These are phyloP conservation scores for Polyplosphaeria fusca DNA, from an alignment of 495 filamentous ascomycete genomes.

Conservation along the genomic window DNA sequence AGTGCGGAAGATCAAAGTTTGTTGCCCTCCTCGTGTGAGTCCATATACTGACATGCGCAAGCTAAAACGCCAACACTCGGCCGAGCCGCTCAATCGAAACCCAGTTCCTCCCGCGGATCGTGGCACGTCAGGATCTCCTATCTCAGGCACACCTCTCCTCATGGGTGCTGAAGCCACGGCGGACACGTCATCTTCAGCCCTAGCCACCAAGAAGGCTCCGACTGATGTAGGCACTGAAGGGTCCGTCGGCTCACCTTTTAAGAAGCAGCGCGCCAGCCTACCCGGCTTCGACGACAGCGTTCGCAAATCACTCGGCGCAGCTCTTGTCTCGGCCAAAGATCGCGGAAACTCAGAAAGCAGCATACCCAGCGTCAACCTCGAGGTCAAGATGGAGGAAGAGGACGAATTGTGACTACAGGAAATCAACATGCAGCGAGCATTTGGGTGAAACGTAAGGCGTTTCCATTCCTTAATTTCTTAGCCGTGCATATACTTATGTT, in stretches of 20 bases:
- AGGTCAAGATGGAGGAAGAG: conserved; percentile 32
- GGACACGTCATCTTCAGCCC: too few relatives aligned
- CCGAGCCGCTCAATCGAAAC: conserved; percentile 62
- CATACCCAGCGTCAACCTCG: not conserved
- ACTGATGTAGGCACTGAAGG: conserved; percentile 48
- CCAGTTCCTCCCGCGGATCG: conserved; percentile 43
- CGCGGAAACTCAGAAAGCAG: conserved; percentile 15
- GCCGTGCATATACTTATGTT: too few relatives aligned
- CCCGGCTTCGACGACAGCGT: conserved; percentile 54
- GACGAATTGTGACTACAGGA: conserved; percentile 35
- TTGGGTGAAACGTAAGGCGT: not conserved
- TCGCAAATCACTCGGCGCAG: conserved; percentile 23
- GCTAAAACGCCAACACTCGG: conserved; percentile 94
- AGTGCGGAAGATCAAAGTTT: conserved; percentile 86
- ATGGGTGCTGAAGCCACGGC: too few relatives aligned
- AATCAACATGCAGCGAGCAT: not conserved
- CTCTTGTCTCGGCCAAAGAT: conserved; percentile 17
- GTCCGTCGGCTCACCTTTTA: conserved; percentile 73
- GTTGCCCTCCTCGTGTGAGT: conserved; percentile 35
- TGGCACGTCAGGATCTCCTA: conserved; percentile 46
- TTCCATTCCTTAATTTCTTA: too few relatives aligned
- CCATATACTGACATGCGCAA: conserved; percentile 42
- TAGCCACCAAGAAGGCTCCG: too few relatives aligned
- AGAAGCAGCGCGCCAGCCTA: conserved; percentile 75
- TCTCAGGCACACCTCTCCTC: conserved; percentile 18